Evolutionary conservation across 495 filamentous ascomycete species (phyloP).

Genomic region (Lasiosphaeria hispida): DNA sequence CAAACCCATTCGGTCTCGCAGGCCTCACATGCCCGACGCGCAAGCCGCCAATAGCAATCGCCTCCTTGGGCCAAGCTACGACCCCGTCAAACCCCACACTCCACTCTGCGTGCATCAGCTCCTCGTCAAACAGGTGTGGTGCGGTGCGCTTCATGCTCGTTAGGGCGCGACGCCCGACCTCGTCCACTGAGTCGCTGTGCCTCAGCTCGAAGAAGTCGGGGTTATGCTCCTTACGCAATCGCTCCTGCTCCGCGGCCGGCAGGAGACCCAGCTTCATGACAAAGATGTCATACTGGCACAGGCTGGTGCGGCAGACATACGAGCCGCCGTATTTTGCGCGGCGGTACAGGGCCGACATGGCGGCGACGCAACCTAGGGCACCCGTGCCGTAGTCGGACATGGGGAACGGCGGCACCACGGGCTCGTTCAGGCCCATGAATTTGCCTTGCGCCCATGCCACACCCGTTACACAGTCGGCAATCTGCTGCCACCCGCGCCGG

Average conservation of each 20-base stretch:
- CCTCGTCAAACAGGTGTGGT: slow-evolving; percentile 48
- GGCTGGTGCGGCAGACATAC: slow-evolving; percentile 58
- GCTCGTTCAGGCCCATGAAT: slow-evolving; percentile 67
- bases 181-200: slow-evolving; percentile 70
- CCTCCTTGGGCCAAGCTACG: slow-evolving; percentile 50
- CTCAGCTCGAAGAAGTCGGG: slow-evolving; percentile 62
- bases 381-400: slow-evolving; percentile 81
- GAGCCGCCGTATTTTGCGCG: slow-evolving; percentile 62
- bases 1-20: slow-evolving; percentile 58
- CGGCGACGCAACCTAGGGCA: slow-evolving; percentile 61
- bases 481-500: slow-evolving; percentile 59
- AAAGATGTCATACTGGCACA: slow-evolving; percentile 65
- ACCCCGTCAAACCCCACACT: slow-evolving; percentile 50
- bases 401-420: slow-evolving; percentile 76
- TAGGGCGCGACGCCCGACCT: slow-evolving; percentile 64
- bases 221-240: slow-evolving; percentile 53
- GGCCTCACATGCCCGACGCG: slow-evolving; percentile 53
- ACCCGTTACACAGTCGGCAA: slow-evolving; percentile 55
- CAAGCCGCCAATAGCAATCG: slow-evolving; percentile 50
- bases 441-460: slow-evolving; percentile 72
- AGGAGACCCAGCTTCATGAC: slow-evolving; percentile 64
- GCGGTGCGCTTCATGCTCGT: slow-evolving; percentile 55
- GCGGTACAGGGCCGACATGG: slow-evolving; percentile 59
- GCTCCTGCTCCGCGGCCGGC: slow-evolving; percentile 52
- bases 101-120: slow-evolving; percentile 45